Percentiles rank a stretch among this genome's conserved stretches.
These are phyloP conservation scores for Fomitopsis schrenkii DNA, from an alignment of 1,284 basidiomycete species.

Conservation along the genomic window DNA sequence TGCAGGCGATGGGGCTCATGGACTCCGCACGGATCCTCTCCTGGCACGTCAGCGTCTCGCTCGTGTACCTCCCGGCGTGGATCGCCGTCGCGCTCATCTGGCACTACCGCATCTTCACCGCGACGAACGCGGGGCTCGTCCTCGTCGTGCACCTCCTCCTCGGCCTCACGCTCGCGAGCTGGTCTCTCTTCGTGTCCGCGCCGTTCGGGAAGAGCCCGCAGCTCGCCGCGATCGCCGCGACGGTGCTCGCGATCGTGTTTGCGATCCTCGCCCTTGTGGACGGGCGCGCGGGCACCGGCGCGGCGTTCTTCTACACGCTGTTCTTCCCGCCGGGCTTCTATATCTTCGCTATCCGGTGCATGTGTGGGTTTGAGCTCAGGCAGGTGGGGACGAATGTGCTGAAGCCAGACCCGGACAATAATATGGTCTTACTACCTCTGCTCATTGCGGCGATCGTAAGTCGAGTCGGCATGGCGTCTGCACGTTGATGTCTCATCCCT, in stretches of 20 bases:
- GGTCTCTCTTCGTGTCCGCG: slow-evolving; percentile 65
- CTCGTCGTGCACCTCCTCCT: slow-evolving; percentile 64
- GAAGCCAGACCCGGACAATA: slow-evolving; percentile 54
- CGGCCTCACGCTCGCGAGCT: slow-evolving; percentile 64
- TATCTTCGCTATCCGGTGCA: slow-evolving; percentile 64
- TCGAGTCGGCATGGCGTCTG: slow-evolving; percentile 5
- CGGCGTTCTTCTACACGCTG: slow-evolving; percentile 59
- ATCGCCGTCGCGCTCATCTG: slow-evolving; percentile 58
- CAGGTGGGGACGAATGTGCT: slow-evolving; percentile 47
- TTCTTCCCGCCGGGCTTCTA: slow-evolving; percentile 76
- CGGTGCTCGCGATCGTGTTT: slow-evolving; percentile 61
- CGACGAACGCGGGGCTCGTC: slow-evolving; percentile 57
- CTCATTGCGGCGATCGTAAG: slow-evolving; percentile 62
- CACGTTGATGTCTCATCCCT: background rate
- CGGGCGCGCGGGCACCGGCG: slow-evolving; percentile 38
- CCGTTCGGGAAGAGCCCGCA: slow-evolving; percentile 73
- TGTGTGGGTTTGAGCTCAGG: slow-evolving; percentile 65
- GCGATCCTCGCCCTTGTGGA: slow-evolving; percentile 68
- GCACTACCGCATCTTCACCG: slow-evolving; percentile 61
- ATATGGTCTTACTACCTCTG: slow-evolving; percentile 53
- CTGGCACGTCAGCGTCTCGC: slow-evolving; percentile 58
- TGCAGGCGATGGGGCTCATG: slow-evolving; percentile 71
- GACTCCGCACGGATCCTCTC: slow-evolving; percentile 66
- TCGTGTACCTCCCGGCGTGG: slow-evolving; percentile 65
- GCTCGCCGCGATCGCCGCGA: slow-evolving; percentile 65